Percentiles rank a stretch among this genome's conserved stretches.
Evolutionary conservation across 2,329 filamentous ascomycete genomes (phyloP).

Genomic region (Zymoseptoria crescenta): DNA sequence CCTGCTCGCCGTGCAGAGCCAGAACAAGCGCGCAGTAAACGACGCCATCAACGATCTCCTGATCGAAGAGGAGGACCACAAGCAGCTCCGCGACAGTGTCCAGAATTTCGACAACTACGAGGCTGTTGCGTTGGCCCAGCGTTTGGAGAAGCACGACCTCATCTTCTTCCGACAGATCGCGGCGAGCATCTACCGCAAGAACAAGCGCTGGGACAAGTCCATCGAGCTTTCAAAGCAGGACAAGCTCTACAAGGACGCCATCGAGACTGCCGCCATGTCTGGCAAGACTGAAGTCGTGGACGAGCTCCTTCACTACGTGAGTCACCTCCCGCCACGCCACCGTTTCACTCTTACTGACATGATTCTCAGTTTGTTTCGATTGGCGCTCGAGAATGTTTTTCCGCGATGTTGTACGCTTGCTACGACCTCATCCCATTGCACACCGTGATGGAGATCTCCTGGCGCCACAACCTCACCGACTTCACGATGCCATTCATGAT

Average conservation of each 20-base stretch:
- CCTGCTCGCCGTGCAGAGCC: slow-evolving; percentile 86
- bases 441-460: slow-evolving; percentile 89
- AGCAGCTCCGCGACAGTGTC: slow-evolving; percentile 93
- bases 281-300: slow-evolving; percentile 87
- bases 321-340: too few relatives aligned
- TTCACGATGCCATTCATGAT: slow-evolving; percentile 99
- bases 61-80: slow-evolving; percentile 98
- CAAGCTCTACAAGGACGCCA: slow-evolving; percentile 98
- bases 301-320: slow-evolving; percentile 91
- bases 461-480: slow-evolving; percentile 88
- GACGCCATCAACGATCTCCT: slow-evolving; percentile 95
- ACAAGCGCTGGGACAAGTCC: slow-evolving; percentile 99
- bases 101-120: slow-evolving; percentile 99
- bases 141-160: slow-evolving; percentile 92
- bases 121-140: slow-evolving; percentile 80
- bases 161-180: slow-evolving; percentile 99
- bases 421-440: slow-evolving; percentile 94
- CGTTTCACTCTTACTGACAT: too few relatives aligned
- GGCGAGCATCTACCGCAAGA: slow-evolving; percentile 97
- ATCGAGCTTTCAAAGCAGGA: slow-evolving; percentile 97
- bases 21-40: slow-evolving; percentile 98
- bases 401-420: slow-evolving; percentile 98
- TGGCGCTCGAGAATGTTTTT: slow-evolving; percentile 96
- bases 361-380: slow-evolving; percentile 84
- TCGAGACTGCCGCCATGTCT: slow-evolving; percentile 92